Evolutionary conservation across 768 basidiomycete species (phyloP).

Genomic region (Pisolithus marmoratus): DNA sequence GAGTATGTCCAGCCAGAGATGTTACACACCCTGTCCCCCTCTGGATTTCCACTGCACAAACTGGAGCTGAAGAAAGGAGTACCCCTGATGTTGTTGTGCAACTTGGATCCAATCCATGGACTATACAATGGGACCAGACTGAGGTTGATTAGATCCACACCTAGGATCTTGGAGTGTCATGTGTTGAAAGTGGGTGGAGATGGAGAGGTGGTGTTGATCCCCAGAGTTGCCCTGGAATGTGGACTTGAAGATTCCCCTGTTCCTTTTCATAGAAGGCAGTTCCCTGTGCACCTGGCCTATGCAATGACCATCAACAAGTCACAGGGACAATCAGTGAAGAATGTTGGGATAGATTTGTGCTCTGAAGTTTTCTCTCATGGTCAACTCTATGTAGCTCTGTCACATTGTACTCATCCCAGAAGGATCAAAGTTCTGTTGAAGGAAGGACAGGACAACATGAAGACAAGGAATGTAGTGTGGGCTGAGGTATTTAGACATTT

Average conservation of each 20-base stretch:
- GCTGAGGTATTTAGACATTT: not conserved
- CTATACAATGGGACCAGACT: no score
- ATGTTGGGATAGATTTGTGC: conserved; percentile 28
- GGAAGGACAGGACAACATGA: not conserved
- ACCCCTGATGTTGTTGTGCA: no score
- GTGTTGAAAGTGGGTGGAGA: conserved; percentile 16
- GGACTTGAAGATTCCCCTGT: conserved; percentile 11
- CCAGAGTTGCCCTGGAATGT: conserved; percentile 20
- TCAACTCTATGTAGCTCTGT: conserved; percentile 33
- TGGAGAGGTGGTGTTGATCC: conserved; percentile 19
- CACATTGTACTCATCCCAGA: conserved; percentile 13
- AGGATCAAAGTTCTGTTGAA: not conserved
- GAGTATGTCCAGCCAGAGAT: conserved; percentile 27
- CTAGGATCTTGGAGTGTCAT: conserved; percentile 18
- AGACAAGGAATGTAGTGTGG: not conserved
- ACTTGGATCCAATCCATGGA: conserved; percentile 34
- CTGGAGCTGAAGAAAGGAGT: no score
- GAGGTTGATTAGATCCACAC: no score
- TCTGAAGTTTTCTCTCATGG: conserved; percentile 29
- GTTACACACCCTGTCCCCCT: conserved; percentile 28
- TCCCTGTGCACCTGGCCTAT: conserved; percentile 31
- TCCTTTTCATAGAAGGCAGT: conserved; percentile 17
- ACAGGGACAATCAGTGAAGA: conserved; percentile 31
- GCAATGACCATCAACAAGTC: conserved; percentile 36
- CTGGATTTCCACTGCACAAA: no score